These are phyloP conservation scores for Ophiostoma sp. DNA, from an alignment of 2,329 filamentous ascomycete genomes.

Conservation along the genomic window DNA sequence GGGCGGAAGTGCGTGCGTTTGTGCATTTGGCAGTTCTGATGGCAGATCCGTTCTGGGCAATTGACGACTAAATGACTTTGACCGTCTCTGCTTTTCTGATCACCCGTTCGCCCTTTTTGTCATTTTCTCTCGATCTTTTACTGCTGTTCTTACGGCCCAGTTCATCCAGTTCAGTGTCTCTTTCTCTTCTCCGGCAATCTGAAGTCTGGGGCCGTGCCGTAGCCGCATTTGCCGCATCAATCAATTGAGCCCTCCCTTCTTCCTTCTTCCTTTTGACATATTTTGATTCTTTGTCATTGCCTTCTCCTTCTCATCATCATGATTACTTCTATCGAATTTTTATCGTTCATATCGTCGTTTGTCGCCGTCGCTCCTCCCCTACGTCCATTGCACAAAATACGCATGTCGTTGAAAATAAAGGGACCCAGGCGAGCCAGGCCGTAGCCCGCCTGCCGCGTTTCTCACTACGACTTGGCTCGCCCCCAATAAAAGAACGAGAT, in stretches of 20 bases:
- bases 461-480: neutral
- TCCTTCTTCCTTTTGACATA: neutral
- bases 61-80: neutral
- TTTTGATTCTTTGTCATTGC: neutral
- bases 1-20: neutral
- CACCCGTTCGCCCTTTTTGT: neutral
- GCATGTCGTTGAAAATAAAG: constrained; percentile 14
- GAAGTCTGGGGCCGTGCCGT: neutral
- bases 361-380: neutral
- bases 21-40: neutral
- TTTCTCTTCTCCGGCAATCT: neutral
- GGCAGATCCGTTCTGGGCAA: neutral
- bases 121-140: neutral
- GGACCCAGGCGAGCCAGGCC: neutral
- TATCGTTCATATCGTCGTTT: neutral
- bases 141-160: neutral
- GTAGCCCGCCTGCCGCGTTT: neutral
- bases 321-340: neutral
- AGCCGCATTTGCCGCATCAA: neutral
- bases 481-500: constrained; percentile 7
- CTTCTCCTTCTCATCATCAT: neutral
- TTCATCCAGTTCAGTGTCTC: neutral
- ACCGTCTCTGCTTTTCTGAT: neutral
- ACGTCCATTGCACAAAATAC: neutral
- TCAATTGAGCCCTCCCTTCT: neutral